A percentile compares a stretch with the other conserved stretches of the same genome.
phyloP scores from a whole-genome alignment of 257 asterid genomes.

The Solanum lignicaule region DNA sequence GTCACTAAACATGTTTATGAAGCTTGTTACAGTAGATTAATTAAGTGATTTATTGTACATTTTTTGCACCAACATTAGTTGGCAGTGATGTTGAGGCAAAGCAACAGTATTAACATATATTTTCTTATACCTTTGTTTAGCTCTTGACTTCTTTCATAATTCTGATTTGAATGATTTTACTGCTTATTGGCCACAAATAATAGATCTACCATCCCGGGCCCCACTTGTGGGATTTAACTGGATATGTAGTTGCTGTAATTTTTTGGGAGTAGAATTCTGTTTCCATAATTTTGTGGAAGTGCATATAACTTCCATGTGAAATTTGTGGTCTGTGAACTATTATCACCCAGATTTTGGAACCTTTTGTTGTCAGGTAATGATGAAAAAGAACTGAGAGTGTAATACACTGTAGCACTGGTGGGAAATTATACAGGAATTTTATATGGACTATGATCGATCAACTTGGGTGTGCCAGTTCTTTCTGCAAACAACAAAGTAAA shows the following conservation, averaged over 20 bases:
- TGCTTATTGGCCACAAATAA: background rate
- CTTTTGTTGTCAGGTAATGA: background rate
- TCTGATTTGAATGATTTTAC: background rate
- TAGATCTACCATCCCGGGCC: background rate
- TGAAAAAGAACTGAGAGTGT: background rate
- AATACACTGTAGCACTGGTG: background rate
- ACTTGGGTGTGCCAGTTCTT: background rate
- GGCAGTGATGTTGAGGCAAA: background rate
- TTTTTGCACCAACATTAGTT: background rate
- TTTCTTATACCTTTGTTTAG: background rate
- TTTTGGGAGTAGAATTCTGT: background rate
- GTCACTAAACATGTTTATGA: background rate
- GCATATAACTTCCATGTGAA: background rate
- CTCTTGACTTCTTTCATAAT: background rate
- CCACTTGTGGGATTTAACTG: background rate
- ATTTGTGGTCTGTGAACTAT: background rate
- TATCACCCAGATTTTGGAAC: background rate
- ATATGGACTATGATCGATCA: background rate
- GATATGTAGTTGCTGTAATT: background rate
- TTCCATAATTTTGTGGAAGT: background rate
- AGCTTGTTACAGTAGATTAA: background rate
- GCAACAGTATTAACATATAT: background rate
- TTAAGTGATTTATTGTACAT: background rate
- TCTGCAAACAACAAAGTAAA: background rate
- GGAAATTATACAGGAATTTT: background rate